phyloP scores from a whole-genome alignment of 139 green algal genomes.

The Yamagishiella unicocca region DNA sequence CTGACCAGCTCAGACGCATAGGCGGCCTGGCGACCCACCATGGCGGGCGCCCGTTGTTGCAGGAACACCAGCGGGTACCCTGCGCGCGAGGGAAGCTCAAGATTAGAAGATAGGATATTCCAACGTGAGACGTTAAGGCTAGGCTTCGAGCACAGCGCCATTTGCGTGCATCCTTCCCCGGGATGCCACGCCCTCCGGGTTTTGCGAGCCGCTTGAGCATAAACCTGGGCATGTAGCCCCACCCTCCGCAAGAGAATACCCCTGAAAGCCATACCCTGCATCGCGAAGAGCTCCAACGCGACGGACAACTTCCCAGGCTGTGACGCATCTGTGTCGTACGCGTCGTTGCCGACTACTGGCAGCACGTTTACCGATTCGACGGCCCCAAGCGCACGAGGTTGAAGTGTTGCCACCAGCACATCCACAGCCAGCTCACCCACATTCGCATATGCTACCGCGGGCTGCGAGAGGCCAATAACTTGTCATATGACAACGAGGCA shows the following conservation, averaged over 20 bases:
- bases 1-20: slow-evolving; percentile 64
- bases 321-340: slow-evolving; percentile 47
- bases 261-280: no score
- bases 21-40: slow-evolving; percentile 61
- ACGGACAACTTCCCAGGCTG: slow-evolving; percentile 58
- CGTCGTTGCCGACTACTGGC: slow-evolving; percentile 73
- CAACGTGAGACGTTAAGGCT: no score
- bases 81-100: background rate
- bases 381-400: slow-evolving; percentile 37
- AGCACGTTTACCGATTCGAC: slow-evolving; percentile 74
- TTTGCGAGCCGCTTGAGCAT: no score
- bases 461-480: slow-evolving; percentile 50
- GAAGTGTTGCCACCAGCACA: slow-evolving; percentile 70
- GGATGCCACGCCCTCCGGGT: no score
- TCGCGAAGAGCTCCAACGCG: slow-evolving; percentile 71
- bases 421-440: slow-evolving; percentile 87
- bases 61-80: slow-evolving; percentile 63
- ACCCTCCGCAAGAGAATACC: no score
- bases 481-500: background rate
- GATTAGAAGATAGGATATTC: no score
- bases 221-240: no score
- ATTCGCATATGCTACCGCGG: slow-evolving; percentile 72
- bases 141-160: no score
- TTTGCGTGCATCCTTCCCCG: no score
- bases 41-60: slow-evolving; percentile 79